These are phyloP conservation scores for Plantago ovata DNA, from an alignment of 257 asterid genomes.

Conservation along the genomic window DNA sequence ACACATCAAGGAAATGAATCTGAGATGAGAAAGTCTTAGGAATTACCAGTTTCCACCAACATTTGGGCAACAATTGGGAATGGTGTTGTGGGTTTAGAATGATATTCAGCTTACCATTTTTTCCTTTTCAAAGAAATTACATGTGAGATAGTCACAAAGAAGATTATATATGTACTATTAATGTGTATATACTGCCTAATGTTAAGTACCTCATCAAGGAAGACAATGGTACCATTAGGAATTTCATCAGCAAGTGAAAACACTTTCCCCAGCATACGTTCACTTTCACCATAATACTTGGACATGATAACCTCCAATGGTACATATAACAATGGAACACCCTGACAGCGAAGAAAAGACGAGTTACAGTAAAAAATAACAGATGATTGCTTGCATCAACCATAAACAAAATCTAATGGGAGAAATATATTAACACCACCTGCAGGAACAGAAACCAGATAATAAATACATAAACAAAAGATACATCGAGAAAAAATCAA, in stretches of 20 bases:
- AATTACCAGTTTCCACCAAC: neutral
- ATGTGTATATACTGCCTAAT: neutral
- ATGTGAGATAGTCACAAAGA: too few relatives aligned
- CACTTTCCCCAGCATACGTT: constrained; percentile 83
- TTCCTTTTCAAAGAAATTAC: too few relatives aligned
- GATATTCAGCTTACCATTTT: too few relatives aligned
- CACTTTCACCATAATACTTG: constrained; percentile 94
- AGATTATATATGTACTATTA: too few relatives aligned
- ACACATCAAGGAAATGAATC: constrained; percentile 11
- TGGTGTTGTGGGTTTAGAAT: too few relatives aligned
- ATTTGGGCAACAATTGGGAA: too few relatives aligned
- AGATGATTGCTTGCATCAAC: neutral
- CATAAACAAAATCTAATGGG: neutral
- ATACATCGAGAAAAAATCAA: constrained; percentile 21
- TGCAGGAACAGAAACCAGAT: neutral
- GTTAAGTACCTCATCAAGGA: constrained; percentile 83
- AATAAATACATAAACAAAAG: constrained; percentile 15
- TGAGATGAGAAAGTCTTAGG: constrained; percentile 8
- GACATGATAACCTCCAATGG: constrained; percentile 94
- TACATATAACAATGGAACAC: constrained; percentile 78
- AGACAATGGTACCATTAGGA: constrained; percentile 75
- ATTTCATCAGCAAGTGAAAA: constrained; percentile 89
- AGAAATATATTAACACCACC: neutral
- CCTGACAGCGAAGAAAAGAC: constrained; percentile 38
- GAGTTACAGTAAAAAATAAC: neutral